phyloP scores from a whole-genome alignment of 2,329 filamentous ascomycete genomes.

The Tolypocladium album region DNA sequence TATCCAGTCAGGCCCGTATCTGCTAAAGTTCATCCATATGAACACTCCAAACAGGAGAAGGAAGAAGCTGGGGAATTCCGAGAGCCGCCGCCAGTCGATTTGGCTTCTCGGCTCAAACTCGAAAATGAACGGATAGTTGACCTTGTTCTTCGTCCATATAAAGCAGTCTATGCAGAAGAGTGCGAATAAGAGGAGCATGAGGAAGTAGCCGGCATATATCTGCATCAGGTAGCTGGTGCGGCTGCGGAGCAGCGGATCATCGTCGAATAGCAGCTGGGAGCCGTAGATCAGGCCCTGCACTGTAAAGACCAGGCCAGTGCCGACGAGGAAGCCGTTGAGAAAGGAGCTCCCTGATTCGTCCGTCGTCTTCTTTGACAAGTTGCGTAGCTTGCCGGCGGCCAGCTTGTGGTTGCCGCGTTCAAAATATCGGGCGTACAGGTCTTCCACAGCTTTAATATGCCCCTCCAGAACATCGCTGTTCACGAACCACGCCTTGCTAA shows the following conservation, averaged over 20 bases:
- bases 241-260: conserved; percentile 34
- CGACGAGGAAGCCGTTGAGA: conserved; percentile 54
- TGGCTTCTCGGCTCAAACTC: conserved; percentile 83
- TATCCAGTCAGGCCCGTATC: conserved; percentile 53
- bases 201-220: conserved; percentile 87
- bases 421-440: conserved; percentile 90
- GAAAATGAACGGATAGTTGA: conserved; percentile 96
- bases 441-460: conserved; percentile 72
- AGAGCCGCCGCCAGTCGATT: conserved; percentile 80
- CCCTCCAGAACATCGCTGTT: conserved; percentile 75
- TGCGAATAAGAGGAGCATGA: conserved; percentile 68
- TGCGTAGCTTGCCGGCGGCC: conserved; percentile 76
- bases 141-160: conserved; percentile 71
- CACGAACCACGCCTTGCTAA: conserved; percentile 85
- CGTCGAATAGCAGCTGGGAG: conserved; percentile 36
- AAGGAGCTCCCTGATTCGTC: conserved; percentile 50
- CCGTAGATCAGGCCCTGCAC: conserved; percentile 57
- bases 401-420: conserved; percentile 89
- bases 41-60: conserved; percentile 67
- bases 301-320: conserved; percentile 54
- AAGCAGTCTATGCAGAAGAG: conserved; percentile 81
- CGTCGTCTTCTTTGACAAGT: conserved; percentile 47
- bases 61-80: conserved; percentile 80
- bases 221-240: conserved; percentile 65
- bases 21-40: conserved; percentile 82